Evolutionary conservation across 2,329 filamentous ascomycete species (phyloP).

Genomic region (Aspergillus sp.): DNA sequence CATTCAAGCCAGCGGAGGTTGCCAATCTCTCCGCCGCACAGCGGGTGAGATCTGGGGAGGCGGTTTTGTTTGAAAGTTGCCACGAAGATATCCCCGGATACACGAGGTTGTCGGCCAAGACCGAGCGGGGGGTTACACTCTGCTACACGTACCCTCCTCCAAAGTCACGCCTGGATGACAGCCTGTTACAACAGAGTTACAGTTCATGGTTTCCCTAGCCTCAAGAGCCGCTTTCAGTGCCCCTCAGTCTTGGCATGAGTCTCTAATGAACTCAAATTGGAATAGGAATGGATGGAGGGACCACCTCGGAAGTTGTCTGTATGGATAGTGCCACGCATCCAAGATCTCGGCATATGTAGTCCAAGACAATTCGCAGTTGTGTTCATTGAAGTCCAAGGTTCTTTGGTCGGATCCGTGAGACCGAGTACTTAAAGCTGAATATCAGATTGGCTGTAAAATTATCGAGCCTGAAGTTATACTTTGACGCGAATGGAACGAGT

Average conservation of each 20-base stretch:
- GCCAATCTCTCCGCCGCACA: not conserved
- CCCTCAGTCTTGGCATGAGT: not conserved
- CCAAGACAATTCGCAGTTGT: not conserved
- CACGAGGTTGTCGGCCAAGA: too few relatives aligned
- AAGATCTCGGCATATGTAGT: not conserved
- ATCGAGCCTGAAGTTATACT: not conserved
- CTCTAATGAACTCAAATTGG: not conserved
- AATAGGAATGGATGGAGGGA: not conserved
- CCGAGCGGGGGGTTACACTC: too few relatives aligned
- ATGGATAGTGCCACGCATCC: not conserved
- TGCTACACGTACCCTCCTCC: too few relatives aligned
- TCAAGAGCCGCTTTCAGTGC: not conserved
- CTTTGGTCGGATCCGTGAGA: not conserved
- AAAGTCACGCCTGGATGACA: too few relatives aligned
- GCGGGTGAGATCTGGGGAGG: not conserved
- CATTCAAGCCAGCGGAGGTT: not conserved
- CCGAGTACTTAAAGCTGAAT: accelerated
- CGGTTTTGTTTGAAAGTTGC: not conserved
- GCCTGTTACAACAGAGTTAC: too few relatives aligned
- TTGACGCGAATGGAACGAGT: not conserved
- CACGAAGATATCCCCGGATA: not conserved
- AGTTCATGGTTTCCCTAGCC: not conserved
- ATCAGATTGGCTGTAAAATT: not conserved
- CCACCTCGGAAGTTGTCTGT: not conserved
- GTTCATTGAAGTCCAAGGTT: not conserved